Evolutionary conservation across 495 filamentous ascomycete genomes (phyloP).

Genomic region (Margaritispora aquatica): DNA sequence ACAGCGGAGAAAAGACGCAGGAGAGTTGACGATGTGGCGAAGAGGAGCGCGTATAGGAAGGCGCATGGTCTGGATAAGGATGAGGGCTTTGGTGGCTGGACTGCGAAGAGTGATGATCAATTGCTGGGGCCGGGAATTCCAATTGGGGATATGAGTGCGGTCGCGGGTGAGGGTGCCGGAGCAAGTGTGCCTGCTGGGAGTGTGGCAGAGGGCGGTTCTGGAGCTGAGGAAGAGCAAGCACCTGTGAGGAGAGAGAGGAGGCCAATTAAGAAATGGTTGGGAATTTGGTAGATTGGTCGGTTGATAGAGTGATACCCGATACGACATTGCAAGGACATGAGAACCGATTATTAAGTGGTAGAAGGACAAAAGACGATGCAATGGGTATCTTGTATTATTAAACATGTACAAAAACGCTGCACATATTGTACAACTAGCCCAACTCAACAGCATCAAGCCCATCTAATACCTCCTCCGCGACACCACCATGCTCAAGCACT

Average conservation of each 20-base stretch:
- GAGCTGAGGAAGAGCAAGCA: conserved; percentile 20
- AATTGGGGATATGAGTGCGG: conserved; percentile 20
- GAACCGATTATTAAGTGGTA: too few relatives aligned
- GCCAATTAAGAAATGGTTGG: conserved; percentile 56
- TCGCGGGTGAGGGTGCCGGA: conserved; percentile 12
- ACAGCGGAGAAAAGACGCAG: conserved; percentile 59
- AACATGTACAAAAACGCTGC: background rate
- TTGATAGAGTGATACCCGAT: too few relatives aligned
- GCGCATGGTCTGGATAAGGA: conserved; percentile 72
- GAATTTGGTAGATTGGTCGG: conserved; percentile 43
- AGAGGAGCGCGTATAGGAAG: conserved; percentile 70
- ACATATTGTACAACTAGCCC: conserved; percentile 21
- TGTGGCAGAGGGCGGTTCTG: conserved; percentile 14
- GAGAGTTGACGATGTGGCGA: conserved; percentile 70
- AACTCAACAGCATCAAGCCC: conserved; percentile 61
- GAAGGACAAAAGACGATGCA: background rate
- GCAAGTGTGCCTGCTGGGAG: too few relatives aligned
- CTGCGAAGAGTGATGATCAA: conserved; percentile 31
- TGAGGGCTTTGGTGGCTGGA: conserved; percentile 37
- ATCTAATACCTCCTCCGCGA: conserved; percentile 77
- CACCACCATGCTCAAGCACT: conserved; percentile 62
- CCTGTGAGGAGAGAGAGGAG: conserved; percentile 27
- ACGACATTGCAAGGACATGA: too few relatives aligned
- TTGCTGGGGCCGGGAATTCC: conserved; percentile 22
- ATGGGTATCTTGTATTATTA: conserved; percentile 9